Evolutionary conservation across 1,284 basidiomycete species (phyloP).

Genomic region (Naganishia albida): DNA sequence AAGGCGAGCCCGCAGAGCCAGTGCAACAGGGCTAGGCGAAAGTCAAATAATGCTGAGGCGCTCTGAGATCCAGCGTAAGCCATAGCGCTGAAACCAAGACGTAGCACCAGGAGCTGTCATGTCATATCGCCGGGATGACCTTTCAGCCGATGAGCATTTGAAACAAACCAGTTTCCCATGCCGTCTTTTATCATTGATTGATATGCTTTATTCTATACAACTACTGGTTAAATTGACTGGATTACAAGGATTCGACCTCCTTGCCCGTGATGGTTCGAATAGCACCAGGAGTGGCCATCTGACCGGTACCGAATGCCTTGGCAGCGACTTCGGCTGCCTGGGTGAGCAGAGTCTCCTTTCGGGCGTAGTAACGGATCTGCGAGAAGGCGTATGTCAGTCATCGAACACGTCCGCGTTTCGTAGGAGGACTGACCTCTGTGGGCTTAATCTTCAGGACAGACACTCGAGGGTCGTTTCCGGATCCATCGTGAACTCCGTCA

Average conservation of each 20-base stretch:
- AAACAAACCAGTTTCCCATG: too few relatives aligned
- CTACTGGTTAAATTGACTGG: background rate
- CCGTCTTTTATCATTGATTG: background rate
- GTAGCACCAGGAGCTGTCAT: too few relatives aligned
- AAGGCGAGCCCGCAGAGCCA: too few relatives aligned
- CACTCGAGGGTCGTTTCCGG: conserved; percentile 76
- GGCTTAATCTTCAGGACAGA: conserved; percentile 78
- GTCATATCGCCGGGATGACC: too few relatives aligned
- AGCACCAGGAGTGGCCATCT: conserved; percentile 64
- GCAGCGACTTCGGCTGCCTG: conserved; percentile 61
- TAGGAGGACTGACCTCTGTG: conserved; percentile 58
- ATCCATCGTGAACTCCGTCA: conserved; percentile 82
- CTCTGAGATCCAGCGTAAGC: too few relatives aligned
- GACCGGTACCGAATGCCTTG: conserved; percentile 60
- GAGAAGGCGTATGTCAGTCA: background rate
- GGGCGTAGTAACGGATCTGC: conserved; percentile 71
- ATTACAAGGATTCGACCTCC: conserved; percentile 52
- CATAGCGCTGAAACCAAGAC: too few relatives aligned
- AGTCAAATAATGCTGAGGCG: too few relatives aligned
- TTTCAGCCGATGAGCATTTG: too few relatives aligned
- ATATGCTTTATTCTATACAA: conserved; percentile 5
- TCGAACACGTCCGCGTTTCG: background rate
- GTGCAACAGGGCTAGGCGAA: too few relatives aligned
- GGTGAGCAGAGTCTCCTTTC: conserved; percentile 57
- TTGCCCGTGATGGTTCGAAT: conserved; percentile 64